Percentiles rank a stretch among this genome's conserved stretches.
Evolutionary conservation across 352 stramenopile species (phyloP).

Genomic region (Peronospora farinosa): DNA sequence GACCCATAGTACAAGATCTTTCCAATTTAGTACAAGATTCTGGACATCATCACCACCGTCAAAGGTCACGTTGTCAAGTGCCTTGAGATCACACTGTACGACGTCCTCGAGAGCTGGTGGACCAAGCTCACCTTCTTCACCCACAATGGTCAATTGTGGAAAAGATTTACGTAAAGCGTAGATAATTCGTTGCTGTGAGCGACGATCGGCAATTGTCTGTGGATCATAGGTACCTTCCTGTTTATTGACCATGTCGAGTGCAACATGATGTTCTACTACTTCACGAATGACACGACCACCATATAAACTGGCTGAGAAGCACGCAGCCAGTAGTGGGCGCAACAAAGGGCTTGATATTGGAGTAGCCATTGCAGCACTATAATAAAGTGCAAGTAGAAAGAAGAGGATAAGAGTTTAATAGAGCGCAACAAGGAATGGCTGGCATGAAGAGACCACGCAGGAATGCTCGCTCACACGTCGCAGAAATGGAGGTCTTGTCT

Average conservation of each 20-base stretch:
- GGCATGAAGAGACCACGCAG: constrained; percentile 4
- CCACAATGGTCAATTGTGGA: constrained; percentile 37
- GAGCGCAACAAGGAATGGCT: constrained; percentile 17
- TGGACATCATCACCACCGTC: constrained; percentile 17
- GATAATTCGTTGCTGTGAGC: constrained; percentile 68
- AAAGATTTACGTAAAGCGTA: constrained; percentile 51
- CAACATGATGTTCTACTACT: constrained; percentile 43
- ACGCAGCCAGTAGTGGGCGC: constrained; percentile 46
- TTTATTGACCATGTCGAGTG: constrained; percentile 73
- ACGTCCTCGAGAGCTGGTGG: constrained; percentile 38
- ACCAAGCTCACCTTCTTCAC: constrained; percentile 65
- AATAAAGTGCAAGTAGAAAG: background rate
- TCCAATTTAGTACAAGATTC: constrained; percentile 30
- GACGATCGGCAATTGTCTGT: constrained; percentile 69
- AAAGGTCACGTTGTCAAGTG: constrained; percentile 18
- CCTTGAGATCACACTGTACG: constrained; percentile 38
- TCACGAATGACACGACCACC: constrained; percentile 65
- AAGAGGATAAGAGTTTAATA: background rate
- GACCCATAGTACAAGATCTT: constrained; percentile 68
- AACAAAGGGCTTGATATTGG: constrained; percentile 21
- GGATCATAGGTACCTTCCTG: constrained; percentile 65
- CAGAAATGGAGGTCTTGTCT: background rate
- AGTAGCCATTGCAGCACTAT: constrained; percentile 7
- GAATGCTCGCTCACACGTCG: constrained; percentile 5
- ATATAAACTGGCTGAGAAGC: constrained; percentile 43